phyloP scores from a whole-genome alignment of 2,329 filamentous ascomycete species.

The Pseudopyricularia cyperi region DNA sequence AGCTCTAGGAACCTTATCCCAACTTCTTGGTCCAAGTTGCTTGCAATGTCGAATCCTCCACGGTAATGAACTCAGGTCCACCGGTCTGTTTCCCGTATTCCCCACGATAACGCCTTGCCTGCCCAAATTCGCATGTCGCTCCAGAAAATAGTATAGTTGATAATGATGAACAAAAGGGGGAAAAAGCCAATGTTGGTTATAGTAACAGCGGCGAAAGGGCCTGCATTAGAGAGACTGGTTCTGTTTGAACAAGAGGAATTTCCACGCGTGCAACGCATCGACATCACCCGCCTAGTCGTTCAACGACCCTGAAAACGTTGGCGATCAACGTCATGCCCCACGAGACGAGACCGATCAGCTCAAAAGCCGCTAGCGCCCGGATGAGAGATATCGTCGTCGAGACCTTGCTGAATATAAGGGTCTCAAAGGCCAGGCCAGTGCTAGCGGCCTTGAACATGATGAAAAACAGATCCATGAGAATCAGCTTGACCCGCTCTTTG shows the following conservation, averaged over 20 bases:
- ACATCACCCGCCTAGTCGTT: slow-evolving; percentile 9
- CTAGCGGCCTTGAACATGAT: slow-evolving; percentile 97
- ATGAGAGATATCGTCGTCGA: slow-evolving; percentile 6
- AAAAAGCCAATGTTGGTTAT: background rate
- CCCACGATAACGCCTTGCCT: background rate
- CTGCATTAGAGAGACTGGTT: too few relatives aligned
- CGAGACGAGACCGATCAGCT: slow-evolving; percentile 11
- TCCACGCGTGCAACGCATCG: background rate
- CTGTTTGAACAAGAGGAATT: too few relatives aligned
- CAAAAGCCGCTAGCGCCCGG: slow-evolving; percentile 9
- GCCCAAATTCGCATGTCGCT: background rate
- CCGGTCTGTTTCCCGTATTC: background rate
- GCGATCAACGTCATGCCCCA: slow-evolving; percentile 13
- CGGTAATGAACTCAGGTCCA: background rate
- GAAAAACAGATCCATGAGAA: slow-evolving; percentile 87
- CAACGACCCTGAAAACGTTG: slow-evolving; percentile 13
- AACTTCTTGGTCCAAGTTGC: background rate
- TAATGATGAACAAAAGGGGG: background rate
- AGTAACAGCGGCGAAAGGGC: background rate
- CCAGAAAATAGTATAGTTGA: background rate
- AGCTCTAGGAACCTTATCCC: too few relatives aligned
- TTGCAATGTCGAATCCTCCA: background rate
- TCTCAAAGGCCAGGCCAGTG: slow-evolving; percentile 52
- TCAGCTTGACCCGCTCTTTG: slow-evolving; percentile 74
- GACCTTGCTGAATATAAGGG: slow-evolving; percentile 10